Conservation (phyloP, 179 eudicot species). For the Spinacia oleracea region DNA sequence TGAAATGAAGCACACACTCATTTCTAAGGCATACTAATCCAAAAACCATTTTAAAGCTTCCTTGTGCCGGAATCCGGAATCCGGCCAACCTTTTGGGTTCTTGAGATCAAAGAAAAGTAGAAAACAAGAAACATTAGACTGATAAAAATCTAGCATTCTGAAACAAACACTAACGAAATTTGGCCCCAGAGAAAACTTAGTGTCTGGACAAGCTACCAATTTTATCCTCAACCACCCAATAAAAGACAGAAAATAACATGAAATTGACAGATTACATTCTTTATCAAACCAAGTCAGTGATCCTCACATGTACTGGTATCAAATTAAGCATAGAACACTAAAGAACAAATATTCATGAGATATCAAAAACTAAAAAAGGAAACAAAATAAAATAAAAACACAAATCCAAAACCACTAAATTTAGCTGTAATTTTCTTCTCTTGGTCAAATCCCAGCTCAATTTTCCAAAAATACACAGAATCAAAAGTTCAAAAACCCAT, state of each 20-base stretch:
- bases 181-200: conserved; percentile 19
- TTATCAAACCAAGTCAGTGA: conserved; percentile 4
- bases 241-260: conserved; percentile 16
- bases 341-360: neutral
- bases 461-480: conserved; percentile 1
- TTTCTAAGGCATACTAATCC: neutral
- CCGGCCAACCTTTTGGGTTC: neutral
- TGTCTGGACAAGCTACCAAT: conserved; percentile 12
- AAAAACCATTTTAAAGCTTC: neutral
- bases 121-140: conserved; percentile 13
- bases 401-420: neutral
- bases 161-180: conserved; percentile 13
- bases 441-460: conserved; percentile 3
- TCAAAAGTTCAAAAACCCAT: no score
- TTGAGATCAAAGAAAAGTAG: conserved; percentile 9
- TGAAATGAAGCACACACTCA: neutral
- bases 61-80: neutral
- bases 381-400: neutral
- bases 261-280: conserved; percentile 25
- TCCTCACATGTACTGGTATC: conserved; percentile 15
- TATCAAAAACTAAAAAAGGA: neutral
- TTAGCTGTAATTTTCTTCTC: neutral
- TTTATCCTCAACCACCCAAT: conserved; percentile 19
- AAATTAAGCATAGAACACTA: conserved; percentile 10
- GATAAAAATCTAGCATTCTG: conserved; percentile 2